Evolutionary conservation across 768 basidiomycete genomes (phyloP).

Genomic region (Collybiopsis confluens): DNA sequence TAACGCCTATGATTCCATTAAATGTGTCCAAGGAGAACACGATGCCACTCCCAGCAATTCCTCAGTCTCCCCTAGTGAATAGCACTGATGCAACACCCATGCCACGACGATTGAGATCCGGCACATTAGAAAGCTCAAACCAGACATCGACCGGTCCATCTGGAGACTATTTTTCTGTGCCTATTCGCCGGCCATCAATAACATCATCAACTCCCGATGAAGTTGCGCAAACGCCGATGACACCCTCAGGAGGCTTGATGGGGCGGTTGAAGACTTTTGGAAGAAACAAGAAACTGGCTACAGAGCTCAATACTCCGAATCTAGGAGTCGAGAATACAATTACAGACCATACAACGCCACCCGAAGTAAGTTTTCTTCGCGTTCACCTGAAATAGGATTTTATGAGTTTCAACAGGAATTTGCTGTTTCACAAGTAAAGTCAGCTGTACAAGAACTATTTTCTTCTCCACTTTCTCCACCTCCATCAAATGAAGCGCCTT

Average conservation of each 20-base stretch:
- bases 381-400: not conserved
- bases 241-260: slow-evolving; percentile 62
- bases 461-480: slow-evolving; percentile 62
- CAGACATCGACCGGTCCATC: slow-evolving; percentile 14
- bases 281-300: slow-evolving; percentile 35
- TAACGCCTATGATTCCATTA: slow-evolving; percentile 57
- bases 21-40: slow-evolving; percentile 23
- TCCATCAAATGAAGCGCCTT: slow-evolving; percentile 66
- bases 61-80: slow-evolving; percentile 34
- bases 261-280: slow-evolving; percentile 76
- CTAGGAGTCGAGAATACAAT: slow-evolving; percentile 14
- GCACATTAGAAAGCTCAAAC: slow-evolving; percentile 35
- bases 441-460: slow-evolving; percentile 52
- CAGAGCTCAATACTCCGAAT: slow-evolving; percentile 11
- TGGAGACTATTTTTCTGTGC: slow-evolving; percentile 53
- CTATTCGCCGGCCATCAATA: slow-evolving; percentile 42
- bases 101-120: slow-evolving; percentile 35
- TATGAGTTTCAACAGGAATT: slow-evolving; percentile 17
- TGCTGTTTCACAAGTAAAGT: slow-evolving; percentile 24
- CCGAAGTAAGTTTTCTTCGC: slow-evolving; percentile 21
- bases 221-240: slow-evolving; percentile 45
- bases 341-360: slow-evolving; percentile 18
- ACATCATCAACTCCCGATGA: slow-evolving; percentile 42
- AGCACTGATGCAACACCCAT: slow-evolving; percentile 25
- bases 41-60: slow-evolving; percentile 29